Evolutionary conservation across 2,329 filamentous ascomycete species (phyloP).

Genomic region (Talaromyces sp.): DNA sequence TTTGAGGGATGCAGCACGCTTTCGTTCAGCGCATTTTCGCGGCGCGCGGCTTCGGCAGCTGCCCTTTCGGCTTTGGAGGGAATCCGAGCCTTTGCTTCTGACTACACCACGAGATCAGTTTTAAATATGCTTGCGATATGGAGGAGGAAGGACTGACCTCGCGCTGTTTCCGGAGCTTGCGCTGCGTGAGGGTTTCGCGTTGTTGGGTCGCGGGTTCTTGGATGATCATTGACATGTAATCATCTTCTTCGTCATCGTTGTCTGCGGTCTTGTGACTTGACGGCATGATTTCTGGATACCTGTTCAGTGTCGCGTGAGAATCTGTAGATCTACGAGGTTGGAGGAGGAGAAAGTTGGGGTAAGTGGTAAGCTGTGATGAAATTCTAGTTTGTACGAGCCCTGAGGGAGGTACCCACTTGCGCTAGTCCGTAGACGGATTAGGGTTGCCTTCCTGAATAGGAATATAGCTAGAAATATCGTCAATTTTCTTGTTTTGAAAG

Average conservation of each 20-base stretch:
- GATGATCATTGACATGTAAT: constrained; percentile 97
- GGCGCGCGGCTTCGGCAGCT: constrained; percentile 66
- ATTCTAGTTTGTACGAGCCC: not conserved
- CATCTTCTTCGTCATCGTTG: constrained; percentile 64
- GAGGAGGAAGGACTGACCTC: constrained; percentile 35
- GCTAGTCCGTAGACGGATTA: not conserved
- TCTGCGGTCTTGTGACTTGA: not conserved
- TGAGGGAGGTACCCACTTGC: not conserved
- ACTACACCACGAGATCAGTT: constrained; percentile 52
- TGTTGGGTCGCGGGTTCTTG: constrained; percentile 54
- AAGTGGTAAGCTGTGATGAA: not conserved
- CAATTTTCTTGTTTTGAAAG: not conserved
- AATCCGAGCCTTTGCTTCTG: constrained; percentile 63
- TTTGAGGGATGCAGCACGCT: constrained; percentile 69
- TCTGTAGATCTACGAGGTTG: not conserved
- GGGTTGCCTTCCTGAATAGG: not conserved
- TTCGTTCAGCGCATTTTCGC: constrained; percentile 73
- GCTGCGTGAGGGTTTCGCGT: constrained; percentile 63
- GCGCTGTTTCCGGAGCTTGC: constrained; percentile 52
- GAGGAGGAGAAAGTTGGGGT: not conserved
- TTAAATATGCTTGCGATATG: constrained; percentile 30
- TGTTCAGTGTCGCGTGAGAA: not conserved
- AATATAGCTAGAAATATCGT: not conserved
- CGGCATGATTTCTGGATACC: not conserved
- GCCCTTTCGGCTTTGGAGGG: constrained; percentile 78